Evolutionary conservation across 2,329 filamentous ascomycete species (phyloP).

Genomic region (Neurospora crassa): DNA sequence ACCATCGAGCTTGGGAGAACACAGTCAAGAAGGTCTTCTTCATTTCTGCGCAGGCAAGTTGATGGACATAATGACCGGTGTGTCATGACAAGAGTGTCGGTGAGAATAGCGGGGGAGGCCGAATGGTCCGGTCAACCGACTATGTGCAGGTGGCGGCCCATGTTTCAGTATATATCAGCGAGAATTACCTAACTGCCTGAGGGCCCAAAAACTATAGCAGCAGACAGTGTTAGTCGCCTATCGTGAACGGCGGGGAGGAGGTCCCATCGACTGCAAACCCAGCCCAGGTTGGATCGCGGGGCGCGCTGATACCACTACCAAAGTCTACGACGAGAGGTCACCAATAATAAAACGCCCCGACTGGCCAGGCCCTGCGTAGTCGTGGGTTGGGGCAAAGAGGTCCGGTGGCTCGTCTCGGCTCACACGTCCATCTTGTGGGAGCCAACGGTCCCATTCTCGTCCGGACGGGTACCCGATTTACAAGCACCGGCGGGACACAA

Average conservation of each 20-base stretch:
- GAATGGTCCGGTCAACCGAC: background rate
- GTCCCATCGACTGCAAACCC: background rate
- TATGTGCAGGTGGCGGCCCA: background rate
- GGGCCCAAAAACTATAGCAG: background rate
- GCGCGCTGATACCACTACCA: background rate
- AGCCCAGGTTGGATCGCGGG: background rate
- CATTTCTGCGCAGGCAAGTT: background rate
- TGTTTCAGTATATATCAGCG: background rate
- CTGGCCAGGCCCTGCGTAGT: background rate
- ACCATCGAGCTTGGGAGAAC: background rate
- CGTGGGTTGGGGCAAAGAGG: background rate
- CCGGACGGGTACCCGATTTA: background rate
- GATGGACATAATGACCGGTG: background rate
- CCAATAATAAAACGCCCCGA: background rate
- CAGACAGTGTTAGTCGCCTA: background rate
- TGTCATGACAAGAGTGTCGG: background rate
- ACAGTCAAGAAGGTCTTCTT: background rate
- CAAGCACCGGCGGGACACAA: background rate
- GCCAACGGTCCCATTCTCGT: background rate
- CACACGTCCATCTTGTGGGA: background rate
- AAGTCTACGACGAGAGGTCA: background rate
- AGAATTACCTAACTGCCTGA: background rate
- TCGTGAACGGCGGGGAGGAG: background rate
- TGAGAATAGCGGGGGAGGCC: background rate
- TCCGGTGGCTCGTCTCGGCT: background rate